Base-by-base conservation (phyloP, 768 basidiomycete species). In the Tremella yokohamensis region DNA sequence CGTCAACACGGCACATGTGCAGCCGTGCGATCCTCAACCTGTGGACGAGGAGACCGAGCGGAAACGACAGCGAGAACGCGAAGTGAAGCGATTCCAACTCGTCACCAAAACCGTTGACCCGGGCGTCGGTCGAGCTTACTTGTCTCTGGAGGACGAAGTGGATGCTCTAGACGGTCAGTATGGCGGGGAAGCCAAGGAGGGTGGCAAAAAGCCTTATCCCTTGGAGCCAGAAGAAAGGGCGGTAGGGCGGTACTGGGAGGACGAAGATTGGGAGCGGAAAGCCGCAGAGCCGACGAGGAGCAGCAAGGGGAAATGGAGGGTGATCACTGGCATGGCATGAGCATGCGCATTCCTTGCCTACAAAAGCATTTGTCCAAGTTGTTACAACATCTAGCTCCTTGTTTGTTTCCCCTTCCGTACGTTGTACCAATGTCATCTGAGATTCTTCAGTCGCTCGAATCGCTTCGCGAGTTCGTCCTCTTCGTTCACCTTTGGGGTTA, bases 401-500 rank as follows among this genome's bases (percentile, higher is more conserved):
- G 4, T 11, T 34, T 34, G 29, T 34, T 11, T 4, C 11, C 29
- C n/a, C n/a, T n/a, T n/a, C 12, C 39, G 39, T n/a, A n/a, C n/a
- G n/a, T n/a, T n/a, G n/a, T n/a, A n/a, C n/a, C n/a, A n/a, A 26
- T n/a, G 37, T 39, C 38, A 74, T 77, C 76, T 89, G 48, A 84
- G 84, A 78, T 89, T 89, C 80, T 93, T 96, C 66, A 96, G 78
- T 25, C 84, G 86, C 60, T 87, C 89, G 69, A 96, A 94, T 57
- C 92, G 84, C 74, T 83, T 84, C 51, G 86, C 79, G 50, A 96
- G 79, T 19, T 83, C 80, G 39, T 87, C 86, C 25, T 72, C 70
- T 34, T 56, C 60, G 0, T 47, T 64, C 49, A 60, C 40, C 60
- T 72, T 72, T 55, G 61, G 62, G 37, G 54, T 50, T 7, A 51